Percentiles rank a stretch among this genome's conserved stretches.
Conservation (phyloP, 1,284 basidiomycete genomes). For the Cutaneotrichosporon curvatum region DNA sequence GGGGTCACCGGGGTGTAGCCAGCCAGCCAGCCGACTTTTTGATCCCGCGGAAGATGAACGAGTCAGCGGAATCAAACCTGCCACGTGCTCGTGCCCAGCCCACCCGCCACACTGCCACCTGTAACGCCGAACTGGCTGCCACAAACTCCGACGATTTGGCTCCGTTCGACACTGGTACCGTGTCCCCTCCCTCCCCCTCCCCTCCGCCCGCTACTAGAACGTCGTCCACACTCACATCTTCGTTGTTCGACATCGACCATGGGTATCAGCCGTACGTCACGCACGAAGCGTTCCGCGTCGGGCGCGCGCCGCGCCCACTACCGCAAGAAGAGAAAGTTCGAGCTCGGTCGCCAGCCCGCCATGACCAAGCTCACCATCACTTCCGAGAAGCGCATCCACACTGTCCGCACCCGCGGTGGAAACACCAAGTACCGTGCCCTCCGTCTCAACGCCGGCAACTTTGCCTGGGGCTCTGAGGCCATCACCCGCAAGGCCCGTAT, state of each 20-base stretch:
- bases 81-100: too few species aligned
- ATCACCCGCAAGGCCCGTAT: constrained; percentile 88
- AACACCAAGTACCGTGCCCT: constrained; percentile 90
- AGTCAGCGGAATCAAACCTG: too few species aligned
- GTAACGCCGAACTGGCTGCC: too few species aligned
- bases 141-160: too few species aligned
- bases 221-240: too few species aligned
- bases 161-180: too few species aligned
- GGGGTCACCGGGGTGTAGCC: too few species aligned
- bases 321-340: constrained; percentile 99
- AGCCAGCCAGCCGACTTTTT: too few species aligned
- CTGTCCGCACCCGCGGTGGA: constrained; percentile 85
- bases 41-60: too few species aligned
- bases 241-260: not conserved
- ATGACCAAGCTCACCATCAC: constrained; percentile 79
- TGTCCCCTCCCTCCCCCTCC: too few species aligned
- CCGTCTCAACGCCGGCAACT: constrained; percentile 89
- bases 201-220: too few species aligned
- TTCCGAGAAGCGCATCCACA: constrained; percentile 75
- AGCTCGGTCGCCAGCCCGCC: constrained; percentile 91
- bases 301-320: constrained; percentile 84
- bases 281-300: constrained; percentile 88
- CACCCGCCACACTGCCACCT: not conserved
- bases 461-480: constrained; percentile 91
- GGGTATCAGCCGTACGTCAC: constrained; percentile 76